These are phyloP conservation scores for Magnaporthiopsis poae DNA, from an alignment of 2,329 filamentous ascomycete genomes.

Conservation along the genomic window DNA sequence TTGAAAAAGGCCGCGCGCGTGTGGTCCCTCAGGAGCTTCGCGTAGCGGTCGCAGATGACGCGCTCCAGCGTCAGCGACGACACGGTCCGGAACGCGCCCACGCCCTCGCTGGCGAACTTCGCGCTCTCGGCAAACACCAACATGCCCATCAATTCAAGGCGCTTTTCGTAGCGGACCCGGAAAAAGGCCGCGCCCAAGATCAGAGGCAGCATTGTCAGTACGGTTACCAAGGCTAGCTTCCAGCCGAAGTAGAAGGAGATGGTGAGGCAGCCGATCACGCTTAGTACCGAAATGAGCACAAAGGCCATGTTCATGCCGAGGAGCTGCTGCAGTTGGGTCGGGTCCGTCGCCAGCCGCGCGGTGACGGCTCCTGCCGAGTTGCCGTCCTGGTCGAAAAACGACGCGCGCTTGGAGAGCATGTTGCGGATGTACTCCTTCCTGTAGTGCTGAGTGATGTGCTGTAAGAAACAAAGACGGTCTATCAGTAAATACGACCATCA, in stretches of 20 bases:
- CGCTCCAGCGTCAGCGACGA: conserved; percentile 52
- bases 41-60: conserved; percentile 35
- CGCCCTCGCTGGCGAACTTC: conserved; percentile 53
- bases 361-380: conserved; percentile 52
- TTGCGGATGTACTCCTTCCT: conserved; percentile 50
- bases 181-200: conserved; percentile 26
- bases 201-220: conserved; percentile 23
- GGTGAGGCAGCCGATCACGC: conserved; percentile 51
- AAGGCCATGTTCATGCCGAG: conserved; percentile 55
- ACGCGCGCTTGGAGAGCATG: conserved; percentile 46
- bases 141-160: conserved; percentile 48
- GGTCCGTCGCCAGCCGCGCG: conserved; percentile 43
- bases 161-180: conserved; percentile 42
- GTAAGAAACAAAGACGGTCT: no score
- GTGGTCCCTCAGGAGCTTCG: conserved; percentile 25
- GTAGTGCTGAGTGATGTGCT: conserved; percentile 41
- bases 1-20: conserved; percentile 22
- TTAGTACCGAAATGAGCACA: conserved; percentile 53
- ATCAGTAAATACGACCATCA: background rate
- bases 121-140: conserved; percentile 51
- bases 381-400: conserved; percentile 51
- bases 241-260: conserved; percentile 65
- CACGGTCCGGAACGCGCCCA: conserved; percentile 53
- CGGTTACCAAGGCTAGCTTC: conserved; percentile 59
- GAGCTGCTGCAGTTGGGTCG: conserved; percentile 50